Evolutionary conservation across 305 asterid genomes (phyloP), one percentile per base, ranked within the genome.

Genomic region (Ajuga reptans): DNA sequence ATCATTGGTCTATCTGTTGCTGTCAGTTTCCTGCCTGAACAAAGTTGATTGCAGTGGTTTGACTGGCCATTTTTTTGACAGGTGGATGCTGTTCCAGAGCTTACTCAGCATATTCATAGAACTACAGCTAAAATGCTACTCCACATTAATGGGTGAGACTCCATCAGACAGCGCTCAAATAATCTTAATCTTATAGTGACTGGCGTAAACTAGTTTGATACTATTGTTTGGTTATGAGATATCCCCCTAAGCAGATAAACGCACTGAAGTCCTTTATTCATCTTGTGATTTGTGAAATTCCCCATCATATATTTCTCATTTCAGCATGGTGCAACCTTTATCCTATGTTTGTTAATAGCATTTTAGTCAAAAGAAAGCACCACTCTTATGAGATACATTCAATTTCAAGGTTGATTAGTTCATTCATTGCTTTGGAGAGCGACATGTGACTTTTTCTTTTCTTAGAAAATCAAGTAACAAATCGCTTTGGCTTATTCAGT

Each of bases 81-180:
- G 99, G 99, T 94, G 79, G 98, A 83, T 84, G 97, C 96, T 71
- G 93, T 91, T 69, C 96, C 99, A 2, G 96, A 89, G 80, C 99
- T 94, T 71, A 82, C 83, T 47, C 79, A 84, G 79, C 93, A 83
- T 64, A 85, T 94, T 76, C 97, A 94, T 72, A 86, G 81, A 83
- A 89, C 98, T 49, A 94, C 99, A 10, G 91, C 98, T 36, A 91
- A 90, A 64, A 81, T 78, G 78, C 89, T 91, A 41, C 98, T 94
- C 68, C 93, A 94, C 79, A 84, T 91, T 65, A 83, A 86, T 78
- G 96, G 96, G 99, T 94, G 83, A 85, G 96, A 79, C 64, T 53
- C 69, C 12, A 74, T 59, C 41, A 51, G 34, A 72, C 64, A 24
- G 76, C 39, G 77, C 43, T 64, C 53, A 49, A 4, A 41, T 34